Percentiles rank a stretch among this genome's conserved stretches.
These are phyloP conservation scores for Sarocladium kiliense DNA, from an alignment of 2,329 filamentous ascomycete species.

Conservation along the genomic window DNA sequence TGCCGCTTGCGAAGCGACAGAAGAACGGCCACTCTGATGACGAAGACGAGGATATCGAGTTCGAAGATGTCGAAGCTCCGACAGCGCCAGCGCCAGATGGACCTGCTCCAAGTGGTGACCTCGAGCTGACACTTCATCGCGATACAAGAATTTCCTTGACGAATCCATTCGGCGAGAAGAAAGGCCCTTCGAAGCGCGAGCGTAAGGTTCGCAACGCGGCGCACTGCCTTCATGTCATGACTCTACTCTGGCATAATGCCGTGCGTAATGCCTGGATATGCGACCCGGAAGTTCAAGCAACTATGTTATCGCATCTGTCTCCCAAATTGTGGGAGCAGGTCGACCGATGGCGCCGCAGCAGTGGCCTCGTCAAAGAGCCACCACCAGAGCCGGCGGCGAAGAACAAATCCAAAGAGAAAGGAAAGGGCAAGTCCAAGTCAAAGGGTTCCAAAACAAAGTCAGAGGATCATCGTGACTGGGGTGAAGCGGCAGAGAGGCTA, in stretches of 20 bases:
- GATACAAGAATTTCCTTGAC: conserved; percentile 55
- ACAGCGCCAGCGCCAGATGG: conserved; percentile 44
- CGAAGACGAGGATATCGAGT: conserved; percentile 41
- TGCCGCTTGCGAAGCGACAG: conserved; percentile 35
- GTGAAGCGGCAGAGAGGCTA: conserved; percentile 59
- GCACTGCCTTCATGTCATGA: conserved; percentile 85
- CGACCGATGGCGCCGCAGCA: conserved; percentile 66
- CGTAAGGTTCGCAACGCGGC: conserved; percentile 70
- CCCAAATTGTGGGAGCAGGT: conserved; percentile 65
- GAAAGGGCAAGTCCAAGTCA: conserved; percentile 30
- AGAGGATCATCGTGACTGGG: conserved; percentile 60
- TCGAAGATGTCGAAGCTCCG: conserved; percentile 61
- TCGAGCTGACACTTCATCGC: conserved; percentile 66
- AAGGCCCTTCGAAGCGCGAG: conserved; percentile 81
- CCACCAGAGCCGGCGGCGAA: conserved; percentile 20
- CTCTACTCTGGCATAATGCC: conserved; percentile 84
- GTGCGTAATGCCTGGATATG: conserved; percentile 80
- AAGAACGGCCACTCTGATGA: conserved; percentile 26
- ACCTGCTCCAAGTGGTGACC: conserved; percentile 54
- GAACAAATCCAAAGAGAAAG: conserved; percentile 21
- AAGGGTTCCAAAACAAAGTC: conserved; percentile 17
- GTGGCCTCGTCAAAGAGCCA: conserved; percentile 50
- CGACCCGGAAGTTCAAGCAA: conserved; percentile 69
- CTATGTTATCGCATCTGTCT: conserved; percentile 68
- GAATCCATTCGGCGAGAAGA: conserved; percentile 63